These are phyloP conservation scores for Metschnikowia borealis DNA, from an alignment of 805 yeast genomes.

Conservation along the genomic window DNA sequence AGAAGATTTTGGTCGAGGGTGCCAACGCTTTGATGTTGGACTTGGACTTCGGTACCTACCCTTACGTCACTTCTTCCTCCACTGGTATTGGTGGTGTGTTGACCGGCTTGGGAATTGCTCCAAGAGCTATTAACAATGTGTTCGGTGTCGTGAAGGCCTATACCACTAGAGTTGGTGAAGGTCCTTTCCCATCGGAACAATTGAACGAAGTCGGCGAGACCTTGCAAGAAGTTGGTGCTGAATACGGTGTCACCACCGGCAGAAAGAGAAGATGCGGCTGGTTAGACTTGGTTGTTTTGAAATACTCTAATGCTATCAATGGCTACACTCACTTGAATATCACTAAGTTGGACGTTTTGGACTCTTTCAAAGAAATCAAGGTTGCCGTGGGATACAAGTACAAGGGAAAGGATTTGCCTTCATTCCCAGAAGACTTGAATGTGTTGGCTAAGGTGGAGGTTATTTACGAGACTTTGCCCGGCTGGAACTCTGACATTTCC, in stretches of 20 bases:
- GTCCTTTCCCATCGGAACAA: constrained; percentile 98
- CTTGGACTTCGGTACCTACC: constrained; percentile 96
- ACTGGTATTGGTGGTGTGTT: constrained; percentile 98
- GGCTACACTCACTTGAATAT: constrained; percentile 94
- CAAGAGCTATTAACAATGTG: constrained; percentile 69
- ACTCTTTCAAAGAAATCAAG: constrained; percentile 80
- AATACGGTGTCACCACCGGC: constrained; percentile 97
- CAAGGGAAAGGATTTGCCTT: constrained; percentile 68
- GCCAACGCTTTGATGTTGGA: constrained; percentile 98
- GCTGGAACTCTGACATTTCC: constrained; percentile 89
- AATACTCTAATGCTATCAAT: constrained; percentile 85
- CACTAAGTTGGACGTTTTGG: constrained; percentile 93
- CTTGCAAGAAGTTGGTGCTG: constrained; percentile 89
- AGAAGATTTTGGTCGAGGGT: constrained; percentile 92
- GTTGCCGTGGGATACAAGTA: constrained; percentile 81
- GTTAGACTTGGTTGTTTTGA: constrained; percentile 93
- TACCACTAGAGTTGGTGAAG: constrained; percentile 98
- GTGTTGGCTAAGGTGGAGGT: constrained; percentile 87
- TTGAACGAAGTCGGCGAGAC: constrained; percentile 81
- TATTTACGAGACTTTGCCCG: constrained; percentile 85
- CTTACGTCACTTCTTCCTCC: constrained; percentile 91
- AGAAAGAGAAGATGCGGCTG: constrained; percentile 99
- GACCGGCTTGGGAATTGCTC: constrained; percentile 97
- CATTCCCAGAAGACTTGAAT: constrained; percentile 91
- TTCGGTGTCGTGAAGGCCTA: constrained; percentile 98